These are phyloP conservation scores for Boletus patriciae DNA, from an alignment of 768 basidiomycete species.

Conservation along the genomic window DNA sequence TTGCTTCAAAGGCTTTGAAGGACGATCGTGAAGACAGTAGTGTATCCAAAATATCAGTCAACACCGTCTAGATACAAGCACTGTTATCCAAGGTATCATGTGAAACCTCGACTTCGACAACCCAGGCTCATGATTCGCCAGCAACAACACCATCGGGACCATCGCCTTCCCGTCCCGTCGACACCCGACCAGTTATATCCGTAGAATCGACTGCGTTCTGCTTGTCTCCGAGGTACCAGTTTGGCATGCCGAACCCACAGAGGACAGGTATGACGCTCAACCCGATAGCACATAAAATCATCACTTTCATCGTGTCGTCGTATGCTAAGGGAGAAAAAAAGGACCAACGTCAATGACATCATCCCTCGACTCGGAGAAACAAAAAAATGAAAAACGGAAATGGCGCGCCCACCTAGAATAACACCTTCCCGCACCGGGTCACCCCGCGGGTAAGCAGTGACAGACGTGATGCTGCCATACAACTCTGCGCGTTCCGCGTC, in stretches of 20 bases:
- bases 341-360: no score
- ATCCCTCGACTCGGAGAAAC: not conserved
- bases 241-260: conserved; percentile 58
- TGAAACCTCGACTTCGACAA: not conserved
- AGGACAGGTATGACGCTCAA: conserved; percentile 59
- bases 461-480: conserved; percentile 57
- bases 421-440: conserved; percentile 65
- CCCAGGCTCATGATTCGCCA: not conserved
- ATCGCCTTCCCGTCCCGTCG: not conserved
- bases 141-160: not conserved
- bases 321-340: conserved; percentile 38
- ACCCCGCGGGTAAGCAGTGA: conserved; percentile 46
- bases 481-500: conserved; percentile 44
- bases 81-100: not conserved
- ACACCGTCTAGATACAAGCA: not conserved
- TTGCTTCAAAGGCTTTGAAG: no score
- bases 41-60: no score
- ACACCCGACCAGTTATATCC: conserved; percentile 21
- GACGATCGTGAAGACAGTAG: no score
- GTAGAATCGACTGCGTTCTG: conserved; percentile 66
- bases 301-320: conserved; percentile 54
- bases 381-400: no score
- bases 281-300: conserved; percentile 53
- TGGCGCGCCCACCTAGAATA: conserved; percentile 44
- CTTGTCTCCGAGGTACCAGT: conserved; percentile 65